These are phyloP conservation scores for Salix udensis DNA, from an alignment of 345 rosid species.

Conservation along the genomic window DNA sequence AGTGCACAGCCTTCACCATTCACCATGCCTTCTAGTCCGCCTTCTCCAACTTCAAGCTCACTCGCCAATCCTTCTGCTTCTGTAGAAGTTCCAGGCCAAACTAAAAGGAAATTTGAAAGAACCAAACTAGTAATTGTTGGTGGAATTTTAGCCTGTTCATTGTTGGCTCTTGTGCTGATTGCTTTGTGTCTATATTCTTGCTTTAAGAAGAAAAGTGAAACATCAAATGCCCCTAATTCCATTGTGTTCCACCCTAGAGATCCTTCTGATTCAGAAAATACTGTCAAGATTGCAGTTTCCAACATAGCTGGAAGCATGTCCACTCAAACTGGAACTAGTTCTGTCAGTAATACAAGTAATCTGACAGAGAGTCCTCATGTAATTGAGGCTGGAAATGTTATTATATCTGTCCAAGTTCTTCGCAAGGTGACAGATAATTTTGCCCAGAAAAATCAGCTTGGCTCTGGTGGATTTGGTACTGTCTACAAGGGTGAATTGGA, in stretches of 20 bases:
- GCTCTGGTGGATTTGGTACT: conserved; percentile 50
- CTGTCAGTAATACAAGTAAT: conserved; percentile 34
- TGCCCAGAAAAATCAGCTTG: conserved; percentile 40
- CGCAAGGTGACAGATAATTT: conserved; percentile 45
- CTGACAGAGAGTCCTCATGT: conserved; percentile 29
- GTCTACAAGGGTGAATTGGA: conserved; percentile 54
- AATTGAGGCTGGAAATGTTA: conserved; percentile 34
- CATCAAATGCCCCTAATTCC: conserved; percentile 18
- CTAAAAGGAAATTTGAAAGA: conserved; percentile 4
- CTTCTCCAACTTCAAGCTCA: conserved; percentile 17
- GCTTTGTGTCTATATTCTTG: conserved; percentile 20
- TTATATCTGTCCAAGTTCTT: conserved; percentile 46
- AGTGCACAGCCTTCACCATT: conserved; percentile 7
- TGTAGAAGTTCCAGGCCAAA: conserved; percentile 6
- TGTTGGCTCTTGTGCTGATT: conserved; percentile 16
- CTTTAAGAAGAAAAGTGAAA: conserved; percentile 27
- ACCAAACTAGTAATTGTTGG: conserved; percentile 10
- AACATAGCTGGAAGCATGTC: conserved; percentile 25
- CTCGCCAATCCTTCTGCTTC: conserved; percentile 12
- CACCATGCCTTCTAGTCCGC: conserved; percentile 20
- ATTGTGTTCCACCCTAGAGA: conserved; percentile 41
- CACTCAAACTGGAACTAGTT: conserved; percentile 28
- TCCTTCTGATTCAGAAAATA: conserved; percentile 27
- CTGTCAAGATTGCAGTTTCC: conserved; percentile 28
- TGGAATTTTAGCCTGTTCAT: conserved; percentile 17